A percentile compares a stretch with the other conserved stretches of the same genome.
Conservation (phyloP, 441 rosid species). For the Mallotus japonicus region DNA sequence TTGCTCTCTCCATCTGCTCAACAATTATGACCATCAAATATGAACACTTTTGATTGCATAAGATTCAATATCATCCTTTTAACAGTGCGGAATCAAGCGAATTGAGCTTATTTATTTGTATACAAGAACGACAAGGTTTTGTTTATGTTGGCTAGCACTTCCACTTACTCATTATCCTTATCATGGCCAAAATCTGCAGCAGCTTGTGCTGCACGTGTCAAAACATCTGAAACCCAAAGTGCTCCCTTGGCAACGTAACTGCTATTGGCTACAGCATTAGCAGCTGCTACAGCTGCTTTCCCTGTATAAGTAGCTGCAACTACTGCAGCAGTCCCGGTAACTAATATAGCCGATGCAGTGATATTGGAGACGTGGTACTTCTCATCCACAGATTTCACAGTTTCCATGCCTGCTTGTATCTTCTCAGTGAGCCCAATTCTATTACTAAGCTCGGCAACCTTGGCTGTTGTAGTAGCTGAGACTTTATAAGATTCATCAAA, state of each 20-base stretch:
- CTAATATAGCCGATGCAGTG: constrained; percentile 62
- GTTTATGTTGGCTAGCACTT: not conserved
- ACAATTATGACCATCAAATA: no score
- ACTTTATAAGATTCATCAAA: constrained; percentile 70
- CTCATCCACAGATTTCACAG: constrained; percentile 66
- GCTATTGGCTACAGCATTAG: constrained; percentile 62
- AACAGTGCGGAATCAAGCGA: no score
- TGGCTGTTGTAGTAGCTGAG: constrained; percentile 68
- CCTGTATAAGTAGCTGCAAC: constrained; percentile 59
- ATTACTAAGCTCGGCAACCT: constrained; percentile 60
- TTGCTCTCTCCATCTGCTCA: no score
- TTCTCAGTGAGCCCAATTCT: constrained; percentile 72
- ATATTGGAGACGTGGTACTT: constrained; percentile 70
- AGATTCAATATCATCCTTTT: no score
- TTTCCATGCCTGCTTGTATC: constrained; percentile 59
- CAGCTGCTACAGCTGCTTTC: constrained; percentile 62
- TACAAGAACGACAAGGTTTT: not conserved
- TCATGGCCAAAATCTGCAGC: constrained; percentile 68
- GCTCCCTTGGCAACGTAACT: constrained; percentile 76
- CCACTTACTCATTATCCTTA: constrained; percentile 33
- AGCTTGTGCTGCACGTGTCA: constrained; percentile 71
- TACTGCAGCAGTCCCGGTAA: constrained; percentile 68
- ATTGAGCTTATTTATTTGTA: no score
- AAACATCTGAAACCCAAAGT: constrained; percentile 66
- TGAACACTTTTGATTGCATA: not conserved